Evolutionary conservation across 345 rosid genomes (phyloP).

Genomic region (Aegle marmelos): DNA sequence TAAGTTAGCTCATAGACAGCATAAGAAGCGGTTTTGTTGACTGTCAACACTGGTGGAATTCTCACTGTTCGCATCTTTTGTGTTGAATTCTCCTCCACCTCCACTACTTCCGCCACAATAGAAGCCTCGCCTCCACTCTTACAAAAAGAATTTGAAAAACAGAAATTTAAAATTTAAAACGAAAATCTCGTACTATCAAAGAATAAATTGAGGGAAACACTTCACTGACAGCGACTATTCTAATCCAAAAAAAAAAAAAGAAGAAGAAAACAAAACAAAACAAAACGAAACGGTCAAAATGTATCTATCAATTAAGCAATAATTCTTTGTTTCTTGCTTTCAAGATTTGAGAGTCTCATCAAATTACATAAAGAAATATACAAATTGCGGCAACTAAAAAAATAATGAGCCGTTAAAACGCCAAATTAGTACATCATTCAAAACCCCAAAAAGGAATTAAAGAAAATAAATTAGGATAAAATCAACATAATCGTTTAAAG

Average conservation of each 20-base stretch:
- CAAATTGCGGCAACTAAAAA: not conserved
- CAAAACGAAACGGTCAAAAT: not conserved
- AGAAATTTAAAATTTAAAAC: not conserved
- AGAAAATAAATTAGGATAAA: too few species aligned
- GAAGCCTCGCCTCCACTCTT: slow-evolving; percentile 93
- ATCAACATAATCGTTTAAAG: not conserved
- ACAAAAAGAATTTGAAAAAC: not conserved
- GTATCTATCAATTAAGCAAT: not conserved
- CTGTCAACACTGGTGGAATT: slow-evolving; percentile 71
- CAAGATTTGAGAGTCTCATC: not conserved
- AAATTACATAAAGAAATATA: not conserved
- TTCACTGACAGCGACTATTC: not conserved
- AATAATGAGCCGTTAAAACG: not conserved
- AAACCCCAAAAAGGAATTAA: not conserved
- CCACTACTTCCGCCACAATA: slow-evolving; percentile 82
- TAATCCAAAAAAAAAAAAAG: not conserved
- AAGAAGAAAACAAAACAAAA: too few species aligned
- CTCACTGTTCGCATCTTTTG: slow-evolving; percentile 69
- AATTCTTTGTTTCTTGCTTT: not conserved
- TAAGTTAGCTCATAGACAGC: slow-evolving; percentile 75
- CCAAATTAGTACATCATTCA: not conserved
- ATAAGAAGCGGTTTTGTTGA: slow-evolving; percentile 78
- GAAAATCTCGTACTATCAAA: not conserved
- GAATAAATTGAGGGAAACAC: not conserved
- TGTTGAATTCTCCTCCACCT: slow-evolving; percentile 88